Percentiles rank a stretch among this genome's conserved stretches.
phyloP scores from a whole-genome alignment of 768 basidiomycete species.

The Suillus plorans region DNA sequence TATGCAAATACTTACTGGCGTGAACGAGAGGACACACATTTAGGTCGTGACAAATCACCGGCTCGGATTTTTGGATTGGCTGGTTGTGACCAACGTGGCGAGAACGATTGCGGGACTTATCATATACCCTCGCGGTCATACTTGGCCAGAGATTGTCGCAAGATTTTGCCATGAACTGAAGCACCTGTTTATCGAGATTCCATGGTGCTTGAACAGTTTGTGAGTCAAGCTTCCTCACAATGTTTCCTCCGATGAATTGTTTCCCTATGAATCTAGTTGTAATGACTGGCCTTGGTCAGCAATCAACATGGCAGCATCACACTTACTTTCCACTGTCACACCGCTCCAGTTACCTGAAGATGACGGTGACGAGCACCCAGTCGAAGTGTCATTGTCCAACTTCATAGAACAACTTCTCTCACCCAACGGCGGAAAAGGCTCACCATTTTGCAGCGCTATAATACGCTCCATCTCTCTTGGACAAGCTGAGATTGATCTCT shows the following conservation, averaged over 20 bases:
- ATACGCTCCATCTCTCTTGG: background rate
- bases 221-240: background rate
- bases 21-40: background rate
- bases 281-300: background rate
- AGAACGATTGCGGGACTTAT: background rate
- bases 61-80: background rate
- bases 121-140: background rate
- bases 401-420: slow-evolving; percentile 6
- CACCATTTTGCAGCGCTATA: background rate
- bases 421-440: background rate
- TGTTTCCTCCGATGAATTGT: background rate
- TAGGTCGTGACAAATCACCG: background rate
- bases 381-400: background rate
- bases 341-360: background rate
- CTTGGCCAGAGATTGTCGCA: background rate
- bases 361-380: background rate
- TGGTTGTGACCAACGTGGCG: background rate
- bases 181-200: background rate
- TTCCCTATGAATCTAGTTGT: background rate
- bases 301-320: background rate
- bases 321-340: background rate
- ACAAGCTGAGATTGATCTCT: background rate
- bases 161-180: background rate
- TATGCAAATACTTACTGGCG: background rate
- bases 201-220: background rate